Base-by-base conservation (phyloP, 805 yeast species). In the Pichia cabralensis region DNA sequence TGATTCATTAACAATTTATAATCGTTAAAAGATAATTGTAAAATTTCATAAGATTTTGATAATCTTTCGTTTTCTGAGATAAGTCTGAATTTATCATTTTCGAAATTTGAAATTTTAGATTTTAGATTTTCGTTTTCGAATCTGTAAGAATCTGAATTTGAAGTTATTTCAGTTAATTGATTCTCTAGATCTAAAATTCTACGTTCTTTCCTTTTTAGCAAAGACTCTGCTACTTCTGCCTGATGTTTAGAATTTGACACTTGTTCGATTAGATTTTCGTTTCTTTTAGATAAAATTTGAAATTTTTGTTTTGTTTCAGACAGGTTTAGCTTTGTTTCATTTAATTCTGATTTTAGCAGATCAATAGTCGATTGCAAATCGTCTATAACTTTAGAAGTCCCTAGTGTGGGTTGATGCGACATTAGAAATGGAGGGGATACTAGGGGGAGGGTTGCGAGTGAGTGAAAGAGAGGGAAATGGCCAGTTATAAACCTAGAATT, bases 221-320 rank as follows among this genome's bases (percentile, higher is more conserved):
- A 58, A 1, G 85, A 74, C 47, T 71, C 77, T 28, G 80, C 64
- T 61, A 78, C 78, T 43, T 81, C 86, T 46, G 78, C 78, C 48
- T 84, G 89, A 52, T 80, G 88, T 53, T 79, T 79, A 25, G 80
- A 62, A 42, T 76, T 76, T 21, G 84, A 74, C 40, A 77, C 55
- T 53, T 76, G 81, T 46, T 77, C 84, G 23, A 74, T 65, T 34
- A 70, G 60, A 60, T 44, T 71, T 76, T 46, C 76, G 61, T 55
- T 72, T 64, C 48, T 65, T 56, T 43, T 65, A 44, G 34, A 66
- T 48, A 20, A 65, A 57, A 33, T 71, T 65, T 46, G 31, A 26
- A 65, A 60, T 40, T 76, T 71, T 53, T 74, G 74, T 40, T 65
- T 66, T 45, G 69, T 65, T 39, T 72, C 80, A 20, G 59, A 56